Base-by-base conservation (phyloP, 352 stramenopile species). In the Pilasporangium apinafurcum region DNA sequence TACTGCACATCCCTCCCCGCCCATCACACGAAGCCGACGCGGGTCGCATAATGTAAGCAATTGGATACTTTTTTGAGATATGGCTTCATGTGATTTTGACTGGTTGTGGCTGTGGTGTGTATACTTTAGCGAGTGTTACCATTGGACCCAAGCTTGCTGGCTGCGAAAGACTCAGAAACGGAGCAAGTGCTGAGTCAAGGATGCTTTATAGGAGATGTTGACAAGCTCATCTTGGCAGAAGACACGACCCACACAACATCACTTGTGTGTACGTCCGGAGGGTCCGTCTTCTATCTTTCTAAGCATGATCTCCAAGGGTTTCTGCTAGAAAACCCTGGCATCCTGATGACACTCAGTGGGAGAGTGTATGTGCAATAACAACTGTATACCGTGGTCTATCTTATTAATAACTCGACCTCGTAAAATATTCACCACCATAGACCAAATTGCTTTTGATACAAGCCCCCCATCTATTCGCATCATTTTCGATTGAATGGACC, bases 221-320 rank as follows among this genome's bases (percentile, higher is more conserved):
- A 89, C 47, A 74, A 76, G 20, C 71, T 89, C 32, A 82, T 75
- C 14, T 53, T 48, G 35, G 34, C 45, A 0, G 73, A 86, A 25
- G 69, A 86, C 51, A 62, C 54, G 34, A 57, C 58, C 8, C 76
- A 86, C 57, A 55, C 53, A 12, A 84, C 71, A 47, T 74, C 67
- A 43, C 71, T 89, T 30, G 63, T 85, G 29, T 80, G 68, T 44
- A 76, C 65, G 9, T 51, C 56, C 10, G 50, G 60, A 0, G 76
- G 76, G 5, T 75, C 59, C 8, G 56, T 89, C 17, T 86, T 89
- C 43, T 48, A 55, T 37, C 72, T 86, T 43, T 59, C 61, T 29
- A 86, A 86, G 49, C 59, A 79, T 52, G 76, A 89, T 39, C 66
- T 89, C 20, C 67, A 78, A 43, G 59, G 51, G 30, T 89, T 89